Evolutionary conservation across 73 alveolate genomes (phyloP).

Genomic region (Paramecium octaurelia): DNA sequence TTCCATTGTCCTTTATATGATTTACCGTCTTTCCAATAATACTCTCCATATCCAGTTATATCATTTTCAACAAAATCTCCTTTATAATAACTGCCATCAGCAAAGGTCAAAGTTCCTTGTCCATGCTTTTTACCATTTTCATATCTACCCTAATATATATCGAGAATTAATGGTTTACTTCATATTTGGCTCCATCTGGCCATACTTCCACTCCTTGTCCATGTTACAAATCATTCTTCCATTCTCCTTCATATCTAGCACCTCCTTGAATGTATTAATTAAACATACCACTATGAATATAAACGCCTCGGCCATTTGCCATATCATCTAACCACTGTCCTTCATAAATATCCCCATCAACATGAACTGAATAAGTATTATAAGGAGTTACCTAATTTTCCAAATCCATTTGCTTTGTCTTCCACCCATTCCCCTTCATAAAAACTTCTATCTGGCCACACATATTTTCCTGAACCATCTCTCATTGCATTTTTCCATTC

Average conservation of each 20-base stretch:
- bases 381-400: slow-evolving; percentile 59
- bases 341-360: slow-evolving; percentile 78
- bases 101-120: slow-evolving; percentile 64
- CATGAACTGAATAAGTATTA: slow-evolving; percentile 58
- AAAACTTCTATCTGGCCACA: slow-evolving; percentile 70
- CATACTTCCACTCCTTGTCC: slow-evolving; percentile 77
- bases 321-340: slow-evolving; percentile 77
- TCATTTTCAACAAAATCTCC: slow-evolving; percentile 60
- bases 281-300: slow-evolving; percentile 65
- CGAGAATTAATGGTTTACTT: not conserved
- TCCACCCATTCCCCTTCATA: slow-evolving; percentile 87
- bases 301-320: slow-evolving; percentile 75
- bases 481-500: slow-evolving; percentile 70
- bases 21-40: slow-evolving; percentile 56
- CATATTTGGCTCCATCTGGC: slow-evolving; percentile 76
- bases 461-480: slow-evolving; percentile 70
- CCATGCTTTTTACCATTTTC: slow-evolving; percentile 77
- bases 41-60: slow-evolving; percentile 56
- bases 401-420: slow-evolving; percentile 90
- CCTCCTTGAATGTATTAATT: slow-evolving; percentile 27
- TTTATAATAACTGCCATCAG: slow-evolving; percentile 58
- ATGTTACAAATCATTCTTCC: slow-evolving; percentile 80
- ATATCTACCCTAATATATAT: slow-evolving; percentile 60
- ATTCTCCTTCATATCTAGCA: slow-evolving; percentile 84
- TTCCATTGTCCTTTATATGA: slow-evolving; percentile 55